Conservation (phyloP, 2,329 filamentous ascomycete species). For the Hyphodiscus sp. region DNA sequence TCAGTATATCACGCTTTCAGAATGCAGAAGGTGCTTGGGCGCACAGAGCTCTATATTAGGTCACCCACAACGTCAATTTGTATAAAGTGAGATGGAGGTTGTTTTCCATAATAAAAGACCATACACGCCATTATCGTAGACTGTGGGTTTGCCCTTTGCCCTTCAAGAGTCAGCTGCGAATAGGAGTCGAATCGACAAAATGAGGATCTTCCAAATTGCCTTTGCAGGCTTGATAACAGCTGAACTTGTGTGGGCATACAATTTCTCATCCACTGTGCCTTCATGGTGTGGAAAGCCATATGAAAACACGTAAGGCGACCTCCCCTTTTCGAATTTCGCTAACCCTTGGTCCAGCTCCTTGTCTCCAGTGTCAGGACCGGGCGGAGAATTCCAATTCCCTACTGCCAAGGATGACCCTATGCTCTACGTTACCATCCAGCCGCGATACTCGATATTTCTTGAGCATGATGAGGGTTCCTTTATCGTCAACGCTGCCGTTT, state of each 20-base stretch:
- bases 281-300: slow-evolving; percentile 42
- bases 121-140: no score
- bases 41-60: background rate
- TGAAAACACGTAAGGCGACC: slow-evolving; percentile 29
- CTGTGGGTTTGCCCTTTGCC: no score
- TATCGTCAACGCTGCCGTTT: slow-evolving; percentile 37
- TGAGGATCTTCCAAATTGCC: background rate
- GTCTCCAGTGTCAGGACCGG: slow-evolving; percentile 41
- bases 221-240: slow-evolving; percentile 1
- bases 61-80: background rate
- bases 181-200: background rate
- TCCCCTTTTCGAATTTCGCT: background rate
- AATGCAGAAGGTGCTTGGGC: background rate
- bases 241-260: slow-evolving; percentile 12
- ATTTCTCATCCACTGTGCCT: slow-evolving; percentile 17
- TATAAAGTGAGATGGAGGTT: background rate
- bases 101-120: no score
- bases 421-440: slow-evolving; percentile 38
- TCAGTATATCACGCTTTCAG: background rate
- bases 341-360: slow-evolving; percentile 28
- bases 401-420: slow-evolving; percentile 29
- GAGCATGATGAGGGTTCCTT: slow-evolving; percentile 36
- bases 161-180: no score
- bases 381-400: slow-evolving; percentile 40
- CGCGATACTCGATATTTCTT: slow-evolving; percentile 42